Evolutionary conservation across 1,284 basidiomycete genomes (phyloP).

Genomic region (Tilletiopsis washingtonensis): DNA sequence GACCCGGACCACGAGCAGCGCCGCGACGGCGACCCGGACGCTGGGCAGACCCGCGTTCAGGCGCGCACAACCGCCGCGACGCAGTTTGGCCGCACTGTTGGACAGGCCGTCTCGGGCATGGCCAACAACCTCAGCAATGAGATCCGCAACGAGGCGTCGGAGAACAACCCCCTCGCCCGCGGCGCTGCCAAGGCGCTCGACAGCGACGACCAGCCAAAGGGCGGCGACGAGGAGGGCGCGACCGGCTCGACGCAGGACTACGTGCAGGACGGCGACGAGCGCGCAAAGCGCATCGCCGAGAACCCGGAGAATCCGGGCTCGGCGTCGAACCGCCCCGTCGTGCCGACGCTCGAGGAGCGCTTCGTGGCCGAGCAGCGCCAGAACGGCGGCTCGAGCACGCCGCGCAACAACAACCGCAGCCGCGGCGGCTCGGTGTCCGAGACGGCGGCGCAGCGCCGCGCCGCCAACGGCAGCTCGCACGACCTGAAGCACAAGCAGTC

Average conservation of each 20-base stretch:
- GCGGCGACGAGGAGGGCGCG: background rate
- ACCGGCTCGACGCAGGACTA: too few species aligned
- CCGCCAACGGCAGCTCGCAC: too few species aligned
- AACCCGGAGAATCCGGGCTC: background rate
- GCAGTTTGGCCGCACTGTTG: slow-evolving; percentile 4
- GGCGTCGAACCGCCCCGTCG: slow-evolving; percentile 17
- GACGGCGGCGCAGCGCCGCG: too few species aligned
- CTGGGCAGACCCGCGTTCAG: slow-evolving; percentile 2
- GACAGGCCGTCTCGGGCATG: slow-evolving; percentile 10
- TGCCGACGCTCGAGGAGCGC: slow-evolving; percentile 25
- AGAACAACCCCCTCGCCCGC: too few species aligned
- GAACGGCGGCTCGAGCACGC: too few species aligned
- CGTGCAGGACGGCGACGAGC: slow-evolving; percentile 11
- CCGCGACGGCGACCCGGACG: background rate
- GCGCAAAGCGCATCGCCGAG: slow-evolving; percentile 16
- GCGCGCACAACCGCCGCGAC: background rate
- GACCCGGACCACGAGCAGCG: slow-evolving; percentile 70
- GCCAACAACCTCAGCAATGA: slow-evolving; percentile 16
- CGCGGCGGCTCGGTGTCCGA: too few species aligned
- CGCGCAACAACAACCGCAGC: too few species aligned
- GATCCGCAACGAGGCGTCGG: slow-evolving; percentile 3
- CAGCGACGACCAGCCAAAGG: slow-evolving; percentile 6
- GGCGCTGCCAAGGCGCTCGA: too few species aligned
- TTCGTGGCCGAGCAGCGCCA: slow-evolving; percentile 8
- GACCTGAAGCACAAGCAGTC: too few species aligned